Evolutionary conservation across 208 protist genomes (phyloP).

Genomic region (Wallacemonas sp.): DNA sequence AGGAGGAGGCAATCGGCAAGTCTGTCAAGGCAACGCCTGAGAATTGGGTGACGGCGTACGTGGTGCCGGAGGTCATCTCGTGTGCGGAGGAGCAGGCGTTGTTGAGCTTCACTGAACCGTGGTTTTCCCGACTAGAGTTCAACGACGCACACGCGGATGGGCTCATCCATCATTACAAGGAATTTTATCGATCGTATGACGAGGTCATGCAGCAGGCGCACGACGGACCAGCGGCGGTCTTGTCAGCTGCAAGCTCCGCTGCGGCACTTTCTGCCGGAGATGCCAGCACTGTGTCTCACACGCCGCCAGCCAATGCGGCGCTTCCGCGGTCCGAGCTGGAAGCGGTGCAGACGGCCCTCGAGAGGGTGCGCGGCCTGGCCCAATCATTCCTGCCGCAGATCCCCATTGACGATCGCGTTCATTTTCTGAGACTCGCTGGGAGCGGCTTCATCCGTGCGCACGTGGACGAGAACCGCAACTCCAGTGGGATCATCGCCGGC

Average conservation of each 20-base stretch:
- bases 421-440: constrained; percentile 72
- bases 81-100: constrained; percentile 61
- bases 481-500: constrained; percentile 75
- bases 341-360: constrained; percentile 39
- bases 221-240: neutral
- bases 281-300: constrained; percentile 11
- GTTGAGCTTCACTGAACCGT: constrained; percentile 50
- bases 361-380: constrained; percentile 34
- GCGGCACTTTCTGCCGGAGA: neutral
- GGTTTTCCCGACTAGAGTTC: constrained; percentile 74
- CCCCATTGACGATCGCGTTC: constrained; percentile 80
- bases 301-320: constrained; percentile 13
- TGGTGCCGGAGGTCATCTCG: constrained; percentile 71
- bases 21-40: constrained; percentile 54
- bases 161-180: constrained; percentile 86
- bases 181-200: constrained; percentile 82
- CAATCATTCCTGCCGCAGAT: constrained; percentile 54
- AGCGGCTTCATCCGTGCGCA: constrained; percentile 84
- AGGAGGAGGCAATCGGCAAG: constrained; percentile 64
- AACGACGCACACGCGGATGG: constrained; percentile 74
- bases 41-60: constrained; percentile 75
- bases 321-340: constrained; percentile 11
- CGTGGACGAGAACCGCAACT: constrained; percentile 82
- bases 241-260: constrained; percentile 4
- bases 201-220: constrained; percentile 28